Evolutionary conservation across 1,284 basidiomycete genomes (phyloP).

Genomic region (Grifola frondosa): DNA sequence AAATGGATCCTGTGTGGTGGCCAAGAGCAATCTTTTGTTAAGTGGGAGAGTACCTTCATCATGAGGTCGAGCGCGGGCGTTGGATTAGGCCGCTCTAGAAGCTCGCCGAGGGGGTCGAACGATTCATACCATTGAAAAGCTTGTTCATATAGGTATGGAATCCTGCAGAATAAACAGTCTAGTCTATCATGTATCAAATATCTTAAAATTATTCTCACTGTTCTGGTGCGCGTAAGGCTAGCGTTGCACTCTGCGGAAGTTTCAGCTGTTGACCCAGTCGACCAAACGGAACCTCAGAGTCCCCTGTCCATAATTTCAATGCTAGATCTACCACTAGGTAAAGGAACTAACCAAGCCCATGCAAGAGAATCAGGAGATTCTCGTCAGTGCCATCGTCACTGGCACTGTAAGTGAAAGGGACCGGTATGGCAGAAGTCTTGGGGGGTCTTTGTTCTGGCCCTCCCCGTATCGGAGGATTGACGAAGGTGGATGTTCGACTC

Average conservation of each 20-base stretch:
- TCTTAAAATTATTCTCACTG: conserved; percentile 47
- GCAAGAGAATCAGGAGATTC: conserved; percentile 83
- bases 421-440: conserved; percentile 42
- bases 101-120: conserved; percentile 78
- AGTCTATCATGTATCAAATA: neutral
- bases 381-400: conserved; percentile 84
- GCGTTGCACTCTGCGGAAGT: conserved; percentile 83
- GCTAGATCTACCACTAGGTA: neutral
- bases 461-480: conserved; percentile 5
- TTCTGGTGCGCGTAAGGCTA: conserved; percentile 79
- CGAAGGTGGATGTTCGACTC: conserved; percentile 17
- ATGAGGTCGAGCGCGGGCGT: conserved; percentile 63
- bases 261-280: conserved; percentile 72
- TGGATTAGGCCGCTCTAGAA: conserved; percentile 71
- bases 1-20: conserved; percentile 68
- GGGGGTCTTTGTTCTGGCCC: conserved; percentile 55
- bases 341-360: conserved; percentile 74
- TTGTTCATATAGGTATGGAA: conserved; percentile 80
- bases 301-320: conserved; percentile 60
- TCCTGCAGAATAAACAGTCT: conserved; percentile 37
- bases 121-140: conserved; percentile 89
- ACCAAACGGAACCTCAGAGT: conserved; percentile 77
- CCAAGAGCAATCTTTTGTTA: conserved; percentile 68
- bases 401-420: conserved; percentile 62
- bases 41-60: conserved; percentile 51